Conservation (phyloP, 2,329 filamentous ascomycete species). For the Teratosphaeria viscida region DNA sequence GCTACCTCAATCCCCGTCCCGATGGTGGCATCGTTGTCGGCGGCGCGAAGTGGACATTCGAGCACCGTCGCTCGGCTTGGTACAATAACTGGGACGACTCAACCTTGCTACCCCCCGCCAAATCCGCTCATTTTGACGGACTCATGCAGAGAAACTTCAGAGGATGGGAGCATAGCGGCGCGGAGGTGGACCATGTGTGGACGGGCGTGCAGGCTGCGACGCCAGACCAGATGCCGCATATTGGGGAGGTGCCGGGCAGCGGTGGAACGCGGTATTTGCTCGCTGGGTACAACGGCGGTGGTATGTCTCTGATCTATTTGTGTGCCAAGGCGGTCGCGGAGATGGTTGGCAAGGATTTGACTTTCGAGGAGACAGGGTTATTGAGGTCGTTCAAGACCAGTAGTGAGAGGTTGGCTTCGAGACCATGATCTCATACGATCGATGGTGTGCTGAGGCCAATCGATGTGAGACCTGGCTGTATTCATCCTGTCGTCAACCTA, state of each 20-base stretch:
- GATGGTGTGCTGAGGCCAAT: no score
- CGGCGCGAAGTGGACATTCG: constrained; percentile 30
- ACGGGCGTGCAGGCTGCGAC: constrained; percentile 29
- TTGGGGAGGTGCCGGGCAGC: constrained; percentile 14
- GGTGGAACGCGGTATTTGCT: constrained; percentile 10
- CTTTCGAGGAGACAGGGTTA: constrained; percentile 3
- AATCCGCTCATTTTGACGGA: constrained; percentile 33
- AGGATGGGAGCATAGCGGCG: constrained; percentile 39
- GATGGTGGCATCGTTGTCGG: constrained; percentile 39
- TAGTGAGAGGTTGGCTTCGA: background rate
- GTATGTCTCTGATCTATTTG: constrained; percentile 39
- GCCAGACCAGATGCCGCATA: constrained; percentile 12
- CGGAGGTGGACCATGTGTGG: constrained; percentile 31
- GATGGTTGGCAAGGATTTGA: constrained; percentile 26
- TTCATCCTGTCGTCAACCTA: no score
- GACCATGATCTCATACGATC: background rate
- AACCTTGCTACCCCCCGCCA: constrained; percentile 33
- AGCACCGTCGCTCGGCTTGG: constrained; percentile 30
- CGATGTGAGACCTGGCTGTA: no score
- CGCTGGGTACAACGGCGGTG: constrained; percentile 27
- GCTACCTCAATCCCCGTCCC: constrained; percentile 35
- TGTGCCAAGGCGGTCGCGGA: constrained; percentile 31
- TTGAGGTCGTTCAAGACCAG: constrained; percentile 2
- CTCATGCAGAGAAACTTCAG: constrained; percentile 41
- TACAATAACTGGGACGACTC: constrained; percentile 39